Percentiles rank a stretch among this genome's conserved stretches.
These are phyloP conservation scores for Phytopythium delawarense DNA, from an alignment of 352 stramenopile species.

Conservation along the genomic window DNA sequence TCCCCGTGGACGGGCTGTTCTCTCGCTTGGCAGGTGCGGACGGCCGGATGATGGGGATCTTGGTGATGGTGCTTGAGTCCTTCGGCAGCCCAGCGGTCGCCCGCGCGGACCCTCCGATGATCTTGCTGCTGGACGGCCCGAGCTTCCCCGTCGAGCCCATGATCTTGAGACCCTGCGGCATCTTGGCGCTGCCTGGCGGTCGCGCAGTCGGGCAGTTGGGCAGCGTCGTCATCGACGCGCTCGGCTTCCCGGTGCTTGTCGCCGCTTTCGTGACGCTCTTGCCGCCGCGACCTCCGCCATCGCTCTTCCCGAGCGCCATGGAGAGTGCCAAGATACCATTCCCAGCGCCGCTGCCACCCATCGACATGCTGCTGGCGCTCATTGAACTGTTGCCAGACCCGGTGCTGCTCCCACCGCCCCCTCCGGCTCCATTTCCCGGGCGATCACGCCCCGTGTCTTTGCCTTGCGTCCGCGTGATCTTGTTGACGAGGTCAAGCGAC, in stretches of 20 bases:
- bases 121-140: conserved; percentile 30
- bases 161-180: conserved; percentile 47
- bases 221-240: conserved; percentile 48
- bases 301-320: conserved; percentile 22
- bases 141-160: conserved; percentile 49
- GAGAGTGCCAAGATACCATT: conserved; percentile 27
- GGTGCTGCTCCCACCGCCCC: conserved; percentile 10
- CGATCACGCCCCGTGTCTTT: conserved; percentile 47
- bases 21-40: conserved; percentile 66
- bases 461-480: conserved; percentile 43
- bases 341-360: conserved; percentile 15
- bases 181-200: conserved; percentile 38
- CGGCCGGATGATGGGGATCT: conserved; percentile 72
- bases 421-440: not conserved
- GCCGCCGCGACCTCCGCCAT: not conserved
- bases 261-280: conserved; percentile 30
- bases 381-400: conserved; percentile 11
- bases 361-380: conserved; percentile 12
- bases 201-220: conserved; percentile 53
- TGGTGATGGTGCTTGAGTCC: conserved; percentile 47
- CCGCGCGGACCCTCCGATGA: conserved; percentile 23
- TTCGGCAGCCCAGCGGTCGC: conserved; percentile 36
- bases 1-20: conserved; percentile 47
- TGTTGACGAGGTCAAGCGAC: conserved; percentile 77
- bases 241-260: conserved; percentile 31